Evolutionary conservation across 441 rosid genomes (phyloP).

Genomic region (Adansonia gregorii): DNA sequence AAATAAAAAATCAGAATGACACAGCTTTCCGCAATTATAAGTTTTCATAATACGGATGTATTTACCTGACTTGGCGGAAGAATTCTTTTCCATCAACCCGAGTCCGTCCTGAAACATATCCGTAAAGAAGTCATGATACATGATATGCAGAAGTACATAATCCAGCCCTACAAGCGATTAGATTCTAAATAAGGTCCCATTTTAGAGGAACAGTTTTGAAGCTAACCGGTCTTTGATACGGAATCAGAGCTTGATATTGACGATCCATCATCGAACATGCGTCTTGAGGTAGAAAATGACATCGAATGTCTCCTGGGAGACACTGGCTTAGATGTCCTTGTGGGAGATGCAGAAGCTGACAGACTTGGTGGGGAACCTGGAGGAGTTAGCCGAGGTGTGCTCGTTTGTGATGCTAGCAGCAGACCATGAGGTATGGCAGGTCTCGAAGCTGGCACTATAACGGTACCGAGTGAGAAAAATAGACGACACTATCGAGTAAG

Average conservation of each 20-base stretch:
- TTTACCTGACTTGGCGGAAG: slow-evolving; percentile 94
- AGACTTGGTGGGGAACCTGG: slow-evolving; percentile 76
- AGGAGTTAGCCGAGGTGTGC: slow-evolving; percentile 79
- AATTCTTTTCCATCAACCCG: slow-evolving; percentile 92
- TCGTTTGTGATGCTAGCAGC: slow-evolving; percentile 55
- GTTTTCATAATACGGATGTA: not conserved
- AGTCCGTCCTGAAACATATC: slow-evolving; percentile 62
- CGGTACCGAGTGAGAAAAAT: slow-evolving; percentile 24
- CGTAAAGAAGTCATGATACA: slow-evolving; percentile 10
- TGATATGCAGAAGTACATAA: not conserved
- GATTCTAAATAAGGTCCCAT: not conserved
- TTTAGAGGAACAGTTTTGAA: slow-evolving; percentile 23
- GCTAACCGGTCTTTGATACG: slow-evolving; percentile 66
- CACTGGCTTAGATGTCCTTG: slow-evolving; percentile 65
- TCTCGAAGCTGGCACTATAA: slow-evolving; percentile 49
- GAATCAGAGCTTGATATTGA: slow-evolving; percentile 58
- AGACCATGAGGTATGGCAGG: slow-evolving; percentile 48
- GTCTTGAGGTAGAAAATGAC: slow-evolving; percentile 75
- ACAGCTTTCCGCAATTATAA: not conserved
- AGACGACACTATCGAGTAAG: not conserved
- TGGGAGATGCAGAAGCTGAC: slow-evolving; percentile 77
- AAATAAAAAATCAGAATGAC: too few relatives aligned
- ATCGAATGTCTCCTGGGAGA: slow-evolving; percentile 75
- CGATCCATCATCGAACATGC: slow-evolving; percentile 69
- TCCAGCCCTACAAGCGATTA: slow-evolving; percentile 9